Conservation (phyloP, 2,329 filamentous ascomycete genomes). For the Arthrobotrys iridis region DNA sequence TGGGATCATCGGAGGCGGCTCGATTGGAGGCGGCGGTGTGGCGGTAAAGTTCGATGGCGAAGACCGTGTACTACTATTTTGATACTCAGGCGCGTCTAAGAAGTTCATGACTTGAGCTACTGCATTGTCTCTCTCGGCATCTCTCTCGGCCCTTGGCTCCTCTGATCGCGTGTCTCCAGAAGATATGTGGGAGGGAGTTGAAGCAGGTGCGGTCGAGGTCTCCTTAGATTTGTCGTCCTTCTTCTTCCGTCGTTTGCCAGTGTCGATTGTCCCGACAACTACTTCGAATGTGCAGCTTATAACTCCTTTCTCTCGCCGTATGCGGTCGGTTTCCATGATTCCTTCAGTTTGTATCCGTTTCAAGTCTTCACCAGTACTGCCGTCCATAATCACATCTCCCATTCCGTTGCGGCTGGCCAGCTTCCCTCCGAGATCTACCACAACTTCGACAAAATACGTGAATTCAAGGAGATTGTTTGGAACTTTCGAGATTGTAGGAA, state of each 20-base stretch:
- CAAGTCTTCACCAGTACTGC: slow-evolving; percentile 56
- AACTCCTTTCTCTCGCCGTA: slow-evolving; percentile 90
- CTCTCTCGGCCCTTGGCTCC: slow-evolving; percentile 79
- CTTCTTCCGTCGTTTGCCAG: slow-evolving; percentile 67
- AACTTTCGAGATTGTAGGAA: slow-evolving; percentile 88
- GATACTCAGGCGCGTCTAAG: slow-evolving; percentile 65
- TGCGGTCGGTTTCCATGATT: slow-evolving; percentile 84
- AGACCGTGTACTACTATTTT: slow-evolving; percentile 66
- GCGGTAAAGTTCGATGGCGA: slow-evolving; percentile 62
- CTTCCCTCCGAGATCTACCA: slow-evolving; percentile 90
- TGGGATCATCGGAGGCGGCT: slow-evolving; percentile 53
- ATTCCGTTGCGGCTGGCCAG: slow-evolving; percentile 63
- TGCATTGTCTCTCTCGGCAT: slow-evolving; percentile 78
- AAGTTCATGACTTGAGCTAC: slow-evolving; percentile 65
- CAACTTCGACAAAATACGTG: slow-evolving; percentile 90
- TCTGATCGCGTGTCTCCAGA: slow-evolving; percentile 71
- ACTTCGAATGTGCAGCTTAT: slow-evolving; percentile 86
- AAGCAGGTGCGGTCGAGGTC: slow-evolving; percentile 60
- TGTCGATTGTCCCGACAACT: slow-evolving; percentile 85
- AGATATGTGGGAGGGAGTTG: slow-evolving; percentile 68
- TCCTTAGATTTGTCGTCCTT: slow-evolving; percentile 60
- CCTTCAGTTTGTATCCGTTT: slow-evolving; percentile 65
- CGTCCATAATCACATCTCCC: slow-evolving; percentile 53
- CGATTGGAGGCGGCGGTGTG: slow-evolving; percentile 55
- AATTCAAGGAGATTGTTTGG: slow-evolving; percentile 96